A percentile compares a stretch with the other conserved stretches of the same genome.
Evolutionary conservation across 2,329 filamentous ascomycete genomes (phyloP).

Genomic region (Fusarium lateritium): DNA sequence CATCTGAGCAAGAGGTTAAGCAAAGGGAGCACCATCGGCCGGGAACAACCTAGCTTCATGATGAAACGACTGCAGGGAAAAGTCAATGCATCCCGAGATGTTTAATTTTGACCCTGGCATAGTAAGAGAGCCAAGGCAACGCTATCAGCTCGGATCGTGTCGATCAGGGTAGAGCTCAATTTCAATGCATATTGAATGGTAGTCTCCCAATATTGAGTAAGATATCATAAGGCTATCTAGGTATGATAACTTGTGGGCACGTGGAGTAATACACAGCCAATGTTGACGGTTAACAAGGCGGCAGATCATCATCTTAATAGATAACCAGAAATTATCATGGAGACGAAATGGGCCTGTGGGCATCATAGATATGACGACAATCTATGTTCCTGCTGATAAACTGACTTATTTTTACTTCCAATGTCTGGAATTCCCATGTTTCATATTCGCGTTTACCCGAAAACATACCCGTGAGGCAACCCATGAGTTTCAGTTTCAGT

Average conservation of each 20-base stretch:
- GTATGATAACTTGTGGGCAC: conserved; percentile 18
- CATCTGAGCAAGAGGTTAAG: not conserved
- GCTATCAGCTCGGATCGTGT: conserved; percentile 31
- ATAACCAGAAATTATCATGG: conserved; percentile 3
- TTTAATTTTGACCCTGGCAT: conserved; percentile 23
- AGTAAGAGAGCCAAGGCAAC: conserved; percentile 1
- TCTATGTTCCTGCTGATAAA: not conserved
- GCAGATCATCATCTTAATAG: conserved; percentile 39
- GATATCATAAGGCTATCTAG: not conserved
- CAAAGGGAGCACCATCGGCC: conserved; percentile 7
- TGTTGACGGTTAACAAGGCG: not conserved
- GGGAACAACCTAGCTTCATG: conserved; percentile 6
- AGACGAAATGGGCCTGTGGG: not conserved
- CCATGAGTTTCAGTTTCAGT: conserved; percentile 6
- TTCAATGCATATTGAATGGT: conserved; percentile 28
- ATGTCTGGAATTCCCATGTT: conserved; percentile 14
- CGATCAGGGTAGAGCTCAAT: conserved; percentile 35
- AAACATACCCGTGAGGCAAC: conserved; percentile 20
- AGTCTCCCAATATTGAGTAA: not conserved
- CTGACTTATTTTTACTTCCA: conserved; percentile 14
- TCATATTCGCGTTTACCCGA: conserved; percentile 15
- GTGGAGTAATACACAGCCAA: not conserved
- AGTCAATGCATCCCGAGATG: conserved; percentile 25
- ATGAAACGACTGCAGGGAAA: conserved; percentile 27
- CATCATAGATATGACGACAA: not conserved